phyloP scores from a whole-genome alignment of 768 basidiomycete species.

The Tephrocybe sp. region DNA sequence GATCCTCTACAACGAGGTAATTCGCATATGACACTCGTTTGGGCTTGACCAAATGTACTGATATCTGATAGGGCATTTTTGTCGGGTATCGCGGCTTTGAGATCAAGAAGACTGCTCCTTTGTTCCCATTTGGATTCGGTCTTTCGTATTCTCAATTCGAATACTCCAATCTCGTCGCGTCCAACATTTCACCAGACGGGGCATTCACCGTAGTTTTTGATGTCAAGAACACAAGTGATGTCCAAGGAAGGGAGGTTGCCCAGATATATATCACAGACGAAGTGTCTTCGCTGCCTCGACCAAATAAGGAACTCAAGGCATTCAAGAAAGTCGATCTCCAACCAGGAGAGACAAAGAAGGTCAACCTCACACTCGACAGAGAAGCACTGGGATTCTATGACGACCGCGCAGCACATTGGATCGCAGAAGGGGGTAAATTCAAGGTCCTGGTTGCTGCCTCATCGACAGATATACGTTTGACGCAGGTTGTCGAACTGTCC shows the following conservation, averaged over 20 bases:
- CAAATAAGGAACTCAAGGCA: conserved; percentile 44
- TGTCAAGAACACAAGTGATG: conserved; percentile 41
- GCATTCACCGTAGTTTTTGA: conserved; percentile 40
- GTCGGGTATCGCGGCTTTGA: conserved; percentile 55
- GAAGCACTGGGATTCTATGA: conserved; percentile 52
- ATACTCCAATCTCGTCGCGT: conserved; percentile 40
- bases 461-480: conserved; percentile 39
- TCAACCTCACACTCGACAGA: conserved; percentile 38
- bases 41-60: no score
- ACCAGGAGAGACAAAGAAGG: conserved; percentile 40
- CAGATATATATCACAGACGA: conserved; percentile 48
- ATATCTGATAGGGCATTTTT: conserved; percentile 38
- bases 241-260: conserved; percentile 44
- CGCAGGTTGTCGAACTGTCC: conserved; percentile 30
- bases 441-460: conserved; percentile 44
- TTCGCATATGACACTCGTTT: no score
- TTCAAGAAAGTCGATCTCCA: conserved; percentile 45
- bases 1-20: conserved; percentile 45
- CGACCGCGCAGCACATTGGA: conserved; percentile 39
- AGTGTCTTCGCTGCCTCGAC: conserved; percentile 39
- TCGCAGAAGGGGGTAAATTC: conserved; percentile 47
- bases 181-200: conserved; percentile 29
- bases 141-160: conserved; percentile 59
- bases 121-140: conserved; percentile 58
- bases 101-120: conserved; percentile 37